Base-by-base conservation (phyloP, 2,329 filamentous ascomycete species). In the Microdochium nivale region DNA sequence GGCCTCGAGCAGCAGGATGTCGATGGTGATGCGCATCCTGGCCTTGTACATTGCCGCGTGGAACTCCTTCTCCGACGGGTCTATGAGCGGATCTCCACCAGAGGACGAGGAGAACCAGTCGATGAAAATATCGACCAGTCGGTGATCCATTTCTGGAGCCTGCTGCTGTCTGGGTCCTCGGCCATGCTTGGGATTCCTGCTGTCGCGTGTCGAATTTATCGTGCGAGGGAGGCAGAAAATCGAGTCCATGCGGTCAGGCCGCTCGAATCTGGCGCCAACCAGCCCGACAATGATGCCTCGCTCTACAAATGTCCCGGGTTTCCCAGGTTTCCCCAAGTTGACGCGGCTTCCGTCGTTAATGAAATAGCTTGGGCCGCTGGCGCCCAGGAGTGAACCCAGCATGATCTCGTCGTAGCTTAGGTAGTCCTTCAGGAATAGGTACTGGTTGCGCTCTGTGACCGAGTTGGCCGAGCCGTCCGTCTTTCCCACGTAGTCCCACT, bases 371-470 rank as follows among this genome's bases (percentile, higher is more conserved):
- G 62, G 57, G 1, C 61, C 56, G 51, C 63, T 66, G 14, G 65
- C 61, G 2, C 60, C 65, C 0, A 67, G 24, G 9, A 67, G 53
- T 30, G 62, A 62, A 8, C 62, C 54, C 7, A 67, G 56, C 64
- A 67, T 64, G 5, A 67, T 67, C 54, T 67, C 65, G 48, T 67
- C 65, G 47, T 67, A 67, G 49, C 60, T 65, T 7, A 67, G 54
- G 50, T 64, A 64, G 0, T 65, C 60, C 2, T 33, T 2, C 1
- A 67, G 56, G 10, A 25, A 48, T 4, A 64, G 37, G 24, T 54
- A 21, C 1, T 14, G n/a, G 32, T 62, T 58, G 3, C 25, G 21
- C 7, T 9, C 10, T 46, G 61, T 58, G 16, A 53, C 52, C 2
- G 59, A 57, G 1, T 21, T 7, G 40, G 7, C 40, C 9, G 14